These are phyloP conservation scores for Manihot esculenta DNA, from an alignment of 441 rosid species.

Conservation along the genomic window DNA sequence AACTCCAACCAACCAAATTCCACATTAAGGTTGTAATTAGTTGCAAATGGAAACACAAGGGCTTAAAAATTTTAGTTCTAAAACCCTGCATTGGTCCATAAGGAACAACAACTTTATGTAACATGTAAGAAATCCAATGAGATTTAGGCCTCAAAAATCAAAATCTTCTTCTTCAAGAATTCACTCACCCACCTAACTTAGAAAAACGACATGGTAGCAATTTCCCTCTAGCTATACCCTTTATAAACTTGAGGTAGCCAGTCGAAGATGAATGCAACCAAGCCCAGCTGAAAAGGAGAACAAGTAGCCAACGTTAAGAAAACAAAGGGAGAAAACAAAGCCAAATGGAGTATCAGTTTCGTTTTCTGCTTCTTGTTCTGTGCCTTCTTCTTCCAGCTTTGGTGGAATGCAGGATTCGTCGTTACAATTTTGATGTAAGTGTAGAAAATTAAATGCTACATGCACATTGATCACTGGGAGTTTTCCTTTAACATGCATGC, in stretches of 20 bases:
- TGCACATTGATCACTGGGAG: no score
- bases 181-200: conserved; percentile 47
- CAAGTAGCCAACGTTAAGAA: no score
- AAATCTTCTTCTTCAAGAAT: conserved; percentile 55
- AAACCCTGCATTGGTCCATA: neutral
- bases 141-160: conserved; percentile 33
- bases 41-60: conserved; percentile 10
- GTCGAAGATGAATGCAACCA: conserved; percentile 36
- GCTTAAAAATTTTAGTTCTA: conserved; percentile 1
- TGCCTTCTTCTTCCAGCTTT: conserved; percentile 52
- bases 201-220: conserved; percentile 61
- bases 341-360: conserved; percentile 38
- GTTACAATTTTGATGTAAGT: conserved; percentile 79
- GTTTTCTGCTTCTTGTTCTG: conserved; percentile 44
- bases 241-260: conserved; percentile 45
- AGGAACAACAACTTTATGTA: conserved; percentile 32
- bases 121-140: conserved; percentile 35
- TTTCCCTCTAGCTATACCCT: conserved; percentile 19
- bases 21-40: conserved; percentile 6
- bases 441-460: neutral
- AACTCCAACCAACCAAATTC: conserved; percentile 16
- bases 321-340: neutral
- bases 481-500: no score
- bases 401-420: conserved; percentile 61
- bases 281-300: no score